Percentiles rank a stretch among this genome's conserved stretches.
These are phyloP conservation scores for Neofusicoccum kwambonambiense DNA, from an alignment of 2,329 filamentous ascomycete species.

Conservation along the genomic window DNA sequence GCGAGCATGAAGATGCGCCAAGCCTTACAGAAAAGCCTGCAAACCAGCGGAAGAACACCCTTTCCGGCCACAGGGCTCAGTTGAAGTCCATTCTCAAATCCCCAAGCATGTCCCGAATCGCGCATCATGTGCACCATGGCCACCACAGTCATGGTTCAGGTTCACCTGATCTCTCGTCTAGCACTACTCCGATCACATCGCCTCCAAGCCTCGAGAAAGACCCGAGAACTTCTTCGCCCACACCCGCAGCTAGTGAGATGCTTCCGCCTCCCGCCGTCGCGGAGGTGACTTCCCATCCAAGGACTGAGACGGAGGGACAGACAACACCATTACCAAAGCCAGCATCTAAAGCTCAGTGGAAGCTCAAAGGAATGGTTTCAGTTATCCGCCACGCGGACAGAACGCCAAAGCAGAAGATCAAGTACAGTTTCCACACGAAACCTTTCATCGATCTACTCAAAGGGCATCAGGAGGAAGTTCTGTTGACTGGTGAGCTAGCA, in stretches of 20 bases:
- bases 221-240: slow-evolving; percentile 24
- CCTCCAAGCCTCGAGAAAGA: slow-evolving; percentile 44
- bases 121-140: slow-evolving; percentile 44
- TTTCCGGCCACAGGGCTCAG: slow-evolving; percentile 39
- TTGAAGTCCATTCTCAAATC: slow-evolving; percentile 63
- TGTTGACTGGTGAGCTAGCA: slow-evolving; percentile 88
- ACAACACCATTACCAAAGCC: slow-evolving; percentile 45
- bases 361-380: slow-evolving; percentile 94
- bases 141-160: slow-evolving; percentile 38
- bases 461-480: slow-evolving; percentile 92
- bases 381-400: slow-evolving; percentile 95
- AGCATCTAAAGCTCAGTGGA: slow-evolving; percentile 88
- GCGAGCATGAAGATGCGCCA: slow-evolving; percentile 7
- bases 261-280: slow-evolving; percentile 27
- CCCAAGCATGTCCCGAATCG: slow-evolving; percentile 62
- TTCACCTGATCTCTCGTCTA: slow-evolving; percentile 47
- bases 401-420: slow-evolving; percentile 98
- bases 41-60: slow-evolving; percentile 34
- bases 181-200: slow-evolving; percentile 43
- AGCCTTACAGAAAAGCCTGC: slow-evolving; percentile 11
- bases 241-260: slow-evolving; percentile 27
- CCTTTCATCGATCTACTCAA: slow-evolving; percentile 94
- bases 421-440: slow-evolving; percentile 96
- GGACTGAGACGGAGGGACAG: slow-evolving; percentile 33
- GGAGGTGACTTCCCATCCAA: slow-evolving; percentile 28